Conservation (phyloP, 202 grass and related monocot species). For the Dendrocalamus latiflorus region DNA sequence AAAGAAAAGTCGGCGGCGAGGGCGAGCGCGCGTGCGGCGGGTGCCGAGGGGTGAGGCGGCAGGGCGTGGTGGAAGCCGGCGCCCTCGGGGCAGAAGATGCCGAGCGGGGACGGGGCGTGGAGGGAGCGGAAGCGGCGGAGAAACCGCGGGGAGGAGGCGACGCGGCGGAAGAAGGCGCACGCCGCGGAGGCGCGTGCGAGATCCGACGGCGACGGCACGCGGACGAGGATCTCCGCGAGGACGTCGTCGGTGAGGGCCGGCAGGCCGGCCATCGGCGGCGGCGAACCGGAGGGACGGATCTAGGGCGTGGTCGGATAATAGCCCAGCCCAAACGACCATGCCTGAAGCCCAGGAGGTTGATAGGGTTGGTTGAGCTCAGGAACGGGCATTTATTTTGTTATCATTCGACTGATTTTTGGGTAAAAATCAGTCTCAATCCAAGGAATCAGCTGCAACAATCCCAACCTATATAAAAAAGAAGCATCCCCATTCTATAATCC, state of each 20-base stretch:
- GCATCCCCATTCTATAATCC: no score
- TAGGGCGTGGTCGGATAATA: no score
- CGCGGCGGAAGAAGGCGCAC: slow-evolving; percentile 22
- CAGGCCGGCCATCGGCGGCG: slow-evolving; percentile 3
- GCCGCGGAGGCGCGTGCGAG: slow-evolving; percentile 8
- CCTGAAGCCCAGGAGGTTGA: no score
- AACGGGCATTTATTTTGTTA: no score
- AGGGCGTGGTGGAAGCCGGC: slow-evolving; percentile 2
- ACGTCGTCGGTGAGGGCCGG: slow-evolving; percentile 22
- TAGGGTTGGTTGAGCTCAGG: no score
- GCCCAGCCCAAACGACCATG: no score
- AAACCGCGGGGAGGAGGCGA: slow-evolving; percentile 17
- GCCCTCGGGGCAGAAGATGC: neutral
- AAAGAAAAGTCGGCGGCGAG: slow-evolving; percentile 32
- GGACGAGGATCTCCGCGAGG: slow-evolving; percentile 22
- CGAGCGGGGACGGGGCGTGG: slow-evolving; percentile 13
- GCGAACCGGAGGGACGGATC: neutral
- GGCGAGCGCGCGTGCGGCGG: neutral
- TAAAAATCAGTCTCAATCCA: no score
- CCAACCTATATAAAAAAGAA: no score
- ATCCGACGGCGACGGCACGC: neutral
- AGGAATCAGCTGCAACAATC: no score
- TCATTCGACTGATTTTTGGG: no score
- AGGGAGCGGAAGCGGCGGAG: slow-evolving; percentile 25
- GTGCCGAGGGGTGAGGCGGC: neutral